Percentiles rank a stretch among this genome's conserved stretches.
phyloP scores from a whole-genome alignment of 2,329 filamentous ascomycete species.

The Trichoderma afroharzianum region DNA sequence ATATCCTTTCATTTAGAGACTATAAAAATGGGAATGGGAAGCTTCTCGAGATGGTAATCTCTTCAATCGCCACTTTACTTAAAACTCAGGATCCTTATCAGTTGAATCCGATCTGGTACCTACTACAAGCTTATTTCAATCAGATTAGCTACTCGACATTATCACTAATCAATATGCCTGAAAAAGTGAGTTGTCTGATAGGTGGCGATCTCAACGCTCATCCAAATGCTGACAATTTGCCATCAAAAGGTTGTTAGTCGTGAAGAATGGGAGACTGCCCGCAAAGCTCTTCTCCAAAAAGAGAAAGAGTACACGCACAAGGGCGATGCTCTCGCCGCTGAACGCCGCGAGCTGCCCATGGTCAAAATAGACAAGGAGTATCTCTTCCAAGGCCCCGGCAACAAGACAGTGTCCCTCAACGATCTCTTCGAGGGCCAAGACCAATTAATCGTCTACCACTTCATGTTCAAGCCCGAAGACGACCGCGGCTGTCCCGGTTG shows the following conservation, averaged over 20 bases:
- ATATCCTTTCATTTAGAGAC: background rate
- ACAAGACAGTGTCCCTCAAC: slow-evolving; percentile 24
- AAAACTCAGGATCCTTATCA: background rate
- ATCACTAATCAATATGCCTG: background rate
- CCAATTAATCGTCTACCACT: slow-evolving; percentile 43
- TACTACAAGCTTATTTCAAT: background rate
- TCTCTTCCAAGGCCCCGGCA: slow-evolving; percentile 32
- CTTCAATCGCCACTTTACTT: background rate
- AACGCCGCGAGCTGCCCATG: slow-evolving; percentile 38
- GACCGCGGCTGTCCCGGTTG: slow-evolving; percentile 38
- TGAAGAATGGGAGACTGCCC: slow-evolving; percentile 34
- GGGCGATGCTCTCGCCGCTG: slow-evolving; percentile 27
- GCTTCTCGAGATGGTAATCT: background rate
- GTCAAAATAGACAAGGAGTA: slow-evolving; percentile 36
- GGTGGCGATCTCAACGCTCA: background rate
- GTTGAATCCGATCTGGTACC: background rate
- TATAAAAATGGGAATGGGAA: background rate
- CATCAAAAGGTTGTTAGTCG: slow-evolving; percentile 28
- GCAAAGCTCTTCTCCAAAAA: slow-evolving; percentile 33
- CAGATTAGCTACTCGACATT: background rate
- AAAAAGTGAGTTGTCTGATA: background rate
- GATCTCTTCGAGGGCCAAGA: slow-evolving; percentile 34
- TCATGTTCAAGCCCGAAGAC: slow-evolving; percentile 40
- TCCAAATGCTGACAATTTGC: background rate
- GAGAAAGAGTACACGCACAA: slow-evolving; percentile 34